Evolutionary conservation across 2,329 filamentous ascomycete genomes (phyloP), one percentile per base, ranked within the genome.

Genomic region (Arthrobotrys musiformis): DNA sequence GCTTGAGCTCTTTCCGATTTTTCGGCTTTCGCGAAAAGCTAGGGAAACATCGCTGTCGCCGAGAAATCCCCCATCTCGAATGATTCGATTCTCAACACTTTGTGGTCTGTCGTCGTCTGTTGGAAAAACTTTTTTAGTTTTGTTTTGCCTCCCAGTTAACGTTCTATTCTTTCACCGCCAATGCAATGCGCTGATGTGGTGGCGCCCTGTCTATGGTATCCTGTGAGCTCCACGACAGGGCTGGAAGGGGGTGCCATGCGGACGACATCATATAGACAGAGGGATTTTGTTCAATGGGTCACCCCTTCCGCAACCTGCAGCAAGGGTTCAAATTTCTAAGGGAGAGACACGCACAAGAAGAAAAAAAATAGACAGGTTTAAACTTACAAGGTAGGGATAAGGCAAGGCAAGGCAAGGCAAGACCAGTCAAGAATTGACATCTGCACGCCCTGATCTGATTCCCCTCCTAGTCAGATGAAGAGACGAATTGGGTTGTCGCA

Each of bases 61-160:
- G 50, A 35, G 50, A 35, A 56, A 56, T 19, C n/a, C 22, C 19
- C 24, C 50, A n/a, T 17, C n/a, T 56, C 50, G 17, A 52, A 54
- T 44, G 61, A 70, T 54, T 62, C 61, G 61, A 70, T 54, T 62
- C 61, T 70, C 67, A 70, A 70, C 67, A 54, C 67, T 50, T 60
- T 56, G 64, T 56, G 63, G 17, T 52, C 33, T 33, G 44, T 30
- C 8, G 17, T 42, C 26, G 33, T 61, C 17, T 70, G 54, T 62
- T 70, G 67, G 67, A 70, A 62, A 60, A 60, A 44, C 40, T 61
- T 61, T 26, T 3, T 13, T 17, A 17, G 17, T 22, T 19, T 7
- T 30, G 19, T n/a, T 61, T 40, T 33, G 19, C 22, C 35, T 30
- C 24, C 17, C 35, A 44, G 24, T 30, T 35, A 5, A 35, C 30